Conservation (phyloP, 148 eudicot species). For the Chenopodium formosanum region DNA sequence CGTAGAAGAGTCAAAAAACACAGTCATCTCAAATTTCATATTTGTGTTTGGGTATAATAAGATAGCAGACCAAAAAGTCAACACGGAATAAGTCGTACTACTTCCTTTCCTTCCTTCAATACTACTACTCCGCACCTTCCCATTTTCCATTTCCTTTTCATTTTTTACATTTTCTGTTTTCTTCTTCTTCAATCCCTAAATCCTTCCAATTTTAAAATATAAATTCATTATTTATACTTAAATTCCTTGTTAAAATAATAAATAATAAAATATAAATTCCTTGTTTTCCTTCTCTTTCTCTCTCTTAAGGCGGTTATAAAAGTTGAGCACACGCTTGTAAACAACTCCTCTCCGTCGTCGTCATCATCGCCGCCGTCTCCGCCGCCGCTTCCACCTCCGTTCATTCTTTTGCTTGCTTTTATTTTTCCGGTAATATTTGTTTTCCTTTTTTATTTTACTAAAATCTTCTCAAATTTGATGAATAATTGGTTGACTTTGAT, state of each 20-base stretch:
- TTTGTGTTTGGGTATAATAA: not conserved
- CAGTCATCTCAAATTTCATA: not conserved
- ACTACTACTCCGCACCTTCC: not conserved
- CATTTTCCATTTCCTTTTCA: not conserved
- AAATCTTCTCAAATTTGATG: not conserved
- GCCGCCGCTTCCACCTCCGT: not conserved
- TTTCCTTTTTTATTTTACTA: not conserved
- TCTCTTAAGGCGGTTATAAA: conserved; percentile 22
- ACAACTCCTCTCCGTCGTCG: not conserved
- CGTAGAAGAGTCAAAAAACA: not conserved
- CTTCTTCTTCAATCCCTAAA: not conserved
- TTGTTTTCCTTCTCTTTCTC: not conserved
- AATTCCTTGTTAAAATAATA: no score
- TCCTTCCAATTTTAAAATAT: not conserved
- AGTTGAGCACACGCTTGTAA: conserved; percentile 19
- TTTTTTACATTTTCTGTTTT: not conserved
- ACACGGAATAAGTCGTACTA: conserved; percentile 21
- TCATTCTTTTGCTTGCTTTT: not conserved
- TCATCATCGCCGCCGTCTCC: not conserved
- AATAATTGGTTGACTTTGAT: conserved; percentile 24
- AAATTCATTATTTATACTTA: not conserved
- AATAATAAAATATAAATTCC: no score
- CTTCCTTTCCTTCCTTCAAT: not conserved
- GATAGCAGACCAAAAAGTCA: conserved; percentile 26
- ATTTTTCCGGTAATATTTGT: conserved; percentile 15